Base-by-base conservation (phyloP, 805 yeast genomes). In the Sugiyamaella qingdaonensis region DNA sequence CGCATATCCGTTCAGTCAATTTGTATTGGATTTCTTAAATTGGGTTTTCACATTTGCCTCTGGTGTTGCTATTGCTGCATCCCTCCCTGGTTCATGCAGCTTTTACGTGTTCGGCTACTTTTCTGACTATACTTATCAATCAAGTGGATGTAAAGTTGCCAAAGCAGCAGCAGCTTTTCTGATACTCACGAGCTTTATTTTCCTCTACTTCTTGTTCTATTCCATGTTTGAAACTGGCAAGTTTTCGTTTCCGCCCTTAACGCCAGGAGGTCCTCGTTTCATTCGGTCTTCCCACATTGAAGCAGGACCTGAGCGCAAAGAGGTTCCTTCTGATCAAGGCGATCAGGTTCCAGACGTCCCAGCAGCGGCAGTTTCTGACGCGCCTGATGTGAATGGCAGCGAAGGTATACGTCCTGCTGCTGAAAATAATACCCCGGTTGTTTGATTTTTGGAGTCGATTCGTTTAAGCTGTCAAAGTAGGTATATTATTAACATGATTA, bases 21-120 rank as follows among this genome's bases (percentile, higher is more conserved):
- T n/a, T 16, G 24, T 13, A n/a, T 19, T 39, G 19, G 43, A 39
- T 16, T 39, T 39, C 43, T 13, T 39, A 9, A n/a, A 4, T 13
- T 39, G 43, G 43, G 24, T 39, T 11, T 39, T 39, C 24, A 39
- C 43, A 21, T 39, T 39, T 39, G 43, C 43, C 13, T 16, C 43
- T 16, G 43, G 43, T 7, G 24, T 39, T 10, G 43, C 43, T 5
- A 5, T 39, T 11, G 43, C 43, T 39, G 43, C 43, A 4, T 4
- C 3, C 13, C 19, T 39, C 4, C 43, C 43, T 34, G 43, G 43
- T 10, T 39, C 43, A 16, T 39, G 43, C 19, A 13, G 16, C 37
- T 34, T n/a, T 14, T 4, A 4, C 8, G 43, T 14, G 43, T 39
- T 39, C 21, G 24, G 13, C 2, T 24, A 4, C 29, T 39, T 5